These are phyloP conservation scores for Hypoxylon cercidicola DNA, from an alignment of 495 filamentous ascomycete species.

Conservation along the genomic window DNA sequence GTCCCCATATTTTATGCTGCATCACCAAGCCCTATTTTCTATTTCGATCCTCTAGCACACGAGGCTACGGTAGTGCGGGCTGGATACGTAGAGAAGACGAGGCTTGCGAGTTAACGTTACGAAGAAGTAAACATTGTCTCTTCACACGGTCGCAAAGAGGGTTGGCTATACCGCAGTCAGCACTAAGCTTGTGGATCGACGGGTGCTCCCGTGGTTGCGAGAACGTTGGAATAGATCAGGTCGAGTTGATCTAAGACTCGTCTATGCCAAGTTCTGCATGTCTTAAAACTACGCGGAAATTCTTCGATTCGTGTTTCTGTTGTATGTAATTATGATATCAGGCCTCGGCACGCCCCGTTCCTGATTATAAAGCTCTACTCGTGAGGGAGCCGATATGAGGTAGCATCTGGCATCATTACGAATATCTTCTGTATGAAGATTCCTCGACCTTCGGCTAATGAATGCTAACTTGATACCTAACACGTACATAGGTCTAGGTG, in stretches of 20 bases:
- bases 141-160: neutral
- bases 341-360: slow-evolving; percentile 24
- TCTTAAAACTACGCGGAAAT: slow-evolving; percentile 28
- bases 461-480: too few relatives aligned
- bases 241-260: slow-evolving; percentile 19
- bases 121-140: neutral
- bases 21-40: slow-evolving; percentile 24
- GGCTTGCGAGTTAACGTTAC: neutral
- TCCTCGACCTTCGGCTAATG: too few relatives aligned
- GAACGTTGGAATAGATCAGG: slow-evolving; percentile 22
- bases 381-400: slow-evolving; percentile 19
- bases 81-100: neutral
- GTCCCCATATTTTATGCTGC: slow-evolving; percentile 17
- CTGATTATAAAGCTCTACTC: neutral
- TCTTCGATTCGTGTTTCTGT: slow-evolving; percentile 5
- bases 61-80: neutral
- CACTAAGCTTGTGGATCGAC: slow-evolving; percentile 27
- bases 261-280: slow-evolving; percentile 34
- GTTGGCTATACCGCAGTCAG: slow-evolving; percentile 18
- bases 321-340: neutral
- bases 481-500: too few relatives aligned
- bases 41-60: neutral
- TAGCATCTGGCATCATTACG: neutral
- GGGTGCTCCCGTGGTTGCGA: slow-evolving; percentile 33
- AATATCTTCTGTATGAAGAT: too few relatives aligned